Evolutionary conservation across 225 moss, liverwort and hornwort genomes (phyloP).

Genomic region (Thuidium tamariscinum): DNA sequence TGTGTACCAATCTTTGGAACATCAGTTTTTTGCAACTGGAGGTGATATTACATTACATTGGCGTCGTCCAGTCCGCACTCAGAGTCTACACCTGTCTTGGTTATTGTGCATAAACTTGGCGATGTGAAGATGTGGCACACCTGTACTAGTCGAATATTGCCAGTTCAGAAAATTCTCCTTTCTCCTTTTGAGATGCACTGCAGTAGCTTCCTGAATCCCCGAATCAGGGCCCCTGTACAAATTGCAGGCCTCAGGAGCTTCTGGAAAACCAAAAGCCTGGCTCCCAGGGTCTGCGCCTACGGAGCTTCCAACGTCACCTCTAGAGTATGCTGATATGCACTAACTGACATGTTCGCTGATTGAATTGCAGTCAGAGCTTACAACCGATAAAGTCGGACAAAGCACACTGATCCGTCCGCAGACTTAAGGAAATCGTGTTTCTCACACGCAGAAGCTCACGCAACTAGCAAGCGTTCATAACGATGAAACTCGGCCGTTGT

Average conservation of each 20-base stretch:
- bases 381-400: not conserved
- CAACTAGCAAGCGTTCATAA: too few species aligned
- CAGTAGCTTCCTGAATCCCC: too few species aligned
- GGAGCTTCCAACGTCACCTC: not conserved
- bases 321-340: not conserved
- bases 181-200: fast-evolving
- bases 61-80: fast-evolving
- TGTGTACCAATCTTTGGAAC: too few species aligned
- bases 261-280: not conserved
- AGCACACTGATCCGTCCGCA: too few species aligned
- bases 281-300: not conserved
- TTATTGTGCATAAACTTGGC: not conserved
- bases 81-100: fast-evolving
- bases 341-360: not conserved
- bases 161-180: too few species aligned
- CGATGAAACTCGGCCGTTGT: fast-evolving
- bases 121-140: too few species aligned
- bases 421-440: not conserved
- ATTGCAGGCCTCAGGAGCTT: not conserved
- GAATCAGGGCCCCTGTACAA: not conserved
- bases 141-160: not conserved
- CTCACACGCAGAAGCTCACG: not conserved
- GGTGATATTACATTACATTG: too few species aligned
- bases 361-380: not conserved
- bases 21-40: too few species aligned